These are phyloP conservation scores for Backusella parvicylindrica DNA, from an alignment of 192 early-diverging fungal genomes.

Conservation along the genomic window DNA sequence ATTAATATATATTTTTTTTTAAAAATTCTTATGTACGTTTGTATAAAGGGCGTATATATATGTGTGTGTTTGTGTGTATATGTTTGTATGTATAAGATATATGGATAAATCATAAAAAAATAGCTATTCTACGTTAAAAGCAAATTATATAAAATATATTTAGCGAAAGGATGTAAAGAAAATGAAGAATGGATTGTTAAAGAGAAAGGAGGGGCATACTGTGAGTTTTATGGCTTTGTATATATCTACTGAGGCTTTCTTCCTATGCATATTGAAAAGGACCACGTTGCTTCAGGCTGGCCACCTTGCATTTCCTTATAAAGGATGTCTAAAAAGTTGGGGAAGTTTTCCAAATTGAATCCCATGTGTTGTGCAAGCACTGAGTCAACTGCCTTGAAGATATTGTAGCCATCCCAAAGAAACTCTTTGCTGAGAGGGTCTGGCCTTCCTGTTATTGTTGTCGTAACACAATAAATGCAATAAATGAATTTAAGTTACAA, in stretches of 20 bases:
- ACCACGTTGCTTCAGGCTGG: conserved; percentile 15
- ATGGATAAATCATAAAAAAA: not conserved
- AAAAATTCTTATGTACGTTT: not conserved
- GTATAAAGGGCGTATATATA: not conserved
- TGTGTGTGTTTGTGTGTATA: not conserved
- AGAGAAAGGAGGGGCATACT: not conserved
- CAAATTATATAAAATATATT: not conserved
- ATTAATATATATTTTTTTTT: no score
- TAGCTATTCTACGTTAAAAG: no score
- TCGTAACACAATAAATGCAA: not conserved
- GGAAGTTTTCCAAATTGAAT: not conserved
- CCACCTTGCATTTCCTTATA: conserved; percentile 2
- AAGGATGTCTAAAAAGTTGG: not conserved
- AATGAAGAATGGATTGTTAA: no score
- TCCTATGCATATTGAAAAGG: conserved; percentile 9
- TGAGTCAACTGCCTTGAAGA: conserved; percentile 1
- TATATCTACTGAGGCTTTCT: not conserved
- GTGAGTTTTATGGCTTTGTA: not conserved
- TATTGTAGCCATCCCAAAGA: conserved; percentile 13
- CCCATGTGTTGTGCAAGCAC: not conserved
- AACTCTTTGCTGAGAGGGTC: conserved; percentile 13
- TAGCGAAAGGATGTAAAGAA: not conserved
- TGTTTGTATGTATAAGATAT: not conserved
- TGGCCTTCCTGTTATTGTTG: not conserved
- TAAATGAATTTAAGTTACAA: not conserved